These are phyloP conservation scores for Pseudogymnoascus pannorum DNA, from an alignment of 2,329 filamentous ascomycete species.

Conservation along the genomic window DNA sequence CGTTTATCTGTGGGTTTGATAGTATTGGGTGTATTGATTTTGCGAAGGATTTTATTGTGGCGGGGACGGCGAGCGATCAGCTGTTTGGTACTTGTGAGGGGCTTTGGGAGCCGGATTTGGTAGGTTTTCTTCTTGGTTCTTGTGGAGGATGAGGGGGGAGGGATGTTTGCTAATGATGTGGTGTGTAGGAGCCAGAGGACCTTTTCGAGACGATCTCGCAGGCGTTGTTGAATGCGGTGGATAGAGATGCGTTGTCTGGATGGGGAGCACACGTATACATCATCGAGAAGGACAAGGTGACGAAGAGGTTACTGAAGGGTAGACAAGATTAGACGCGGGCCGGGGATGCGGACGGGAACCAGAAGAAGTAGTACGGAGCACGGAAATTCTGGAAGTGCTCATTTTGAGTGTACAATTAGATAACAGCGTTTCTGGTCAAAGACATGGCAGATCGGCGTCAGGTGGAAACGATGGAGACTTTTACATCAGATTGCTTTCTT, in stretches of 20 bases:
- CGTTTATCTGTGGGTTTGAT: conserved; percentile 98
- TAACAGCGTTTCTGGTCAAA: not conserved
- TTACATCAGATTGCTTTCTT: not conserved
- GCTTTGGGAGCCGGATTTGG: conserved; percentile 95
- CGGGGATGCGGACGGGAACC: not conserved
- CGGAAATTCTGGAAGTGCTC: not conserved
- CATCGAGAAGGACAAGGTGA: conserved; percentile 99
- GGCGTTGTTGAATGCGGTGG: conserved; percentile 87
- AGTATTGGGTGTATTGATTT: conserved; percentile 99
- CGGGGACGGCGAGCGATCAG: conserved; percentile 92
- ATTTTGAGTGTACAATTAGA: conserved; percentile 2
- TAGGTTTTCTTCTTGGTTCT: conserved; percentile 44
- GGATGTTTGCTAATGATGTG: conserved; percentile 6
- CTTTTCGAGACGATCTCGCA: conserved; percentile 98
- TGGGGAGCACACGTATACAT: conserved; percentile 99
- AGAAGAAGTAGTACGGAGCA: not conserved
- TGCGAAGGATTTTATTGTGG: conserved; percentile 98
- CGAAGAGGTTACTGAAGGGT: conserved; percentile 96
- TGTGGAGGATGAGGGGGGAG: not conserved
- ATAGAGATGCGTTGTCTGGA: conserved; percentile 91
- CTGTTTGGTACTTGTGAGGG: conserved; percentile 98
- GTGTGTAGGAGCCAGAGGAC: conserved; percentile 69
- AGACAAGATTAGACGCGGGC: conserved; percentile 69
- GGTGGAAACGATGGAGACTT: not conserved
- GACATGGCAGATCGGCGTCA: conserved; percentile 1